Conservation (phyloP, 805 yeast genomes). For the Metschnikowia shivogae region DNA sequence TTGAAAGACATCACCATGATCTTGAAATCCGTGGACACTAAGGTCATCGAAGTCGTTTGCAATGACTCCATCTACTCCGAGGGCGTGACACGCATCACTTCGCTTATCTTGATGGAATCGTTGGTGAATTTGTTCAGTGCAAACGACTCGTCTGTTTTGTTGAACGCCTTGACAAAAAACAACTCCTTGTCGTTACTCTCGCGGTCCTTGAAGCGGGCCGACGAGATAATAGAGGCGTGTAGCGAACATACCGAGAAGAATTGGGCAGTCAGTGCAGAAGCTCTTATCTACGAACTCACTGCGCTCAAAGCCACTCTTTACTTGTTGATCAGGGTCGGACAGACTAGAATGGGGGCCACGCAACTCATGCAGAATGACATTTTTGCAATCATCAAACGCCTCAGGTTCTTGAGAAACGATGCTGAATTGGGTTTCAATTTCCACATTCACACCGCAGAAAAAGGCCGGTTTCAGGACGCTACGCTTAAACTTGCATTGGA, state of each 20-base stretch:
- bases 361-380: slow-evolving; percentile 71
- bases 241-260: slow-evolving; percentile 10
- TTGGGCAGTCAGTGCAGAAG: slow-evolving; percentile 42
- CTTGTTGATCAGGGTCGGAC: slow-evolving; percentile 69
- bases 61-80: slow-evolving; percentile 79
- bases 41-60: slow-evolving; percentile 60
- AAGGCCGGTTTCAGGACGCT: slow-evolving; percentile 4
- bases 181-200: slow-evolving; percentile 65
- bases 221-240: slow-evolving; percentile 50
- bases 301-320: slow-evolving; percentile 70
- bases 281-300: slow-evolving; percentile 67
- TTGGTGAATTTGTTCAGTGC: slow-evolving; percentile 51
- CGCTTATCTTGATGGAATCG: slow-evolving; percentile 71
- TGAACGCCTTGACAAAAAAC: slow-evolving; percentile 57
- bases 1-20: slow-evolving; percentile 49
- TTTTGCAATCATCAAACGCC: slow-evolving; percentile 55
- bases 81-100: slow-evolving; percentile 69
- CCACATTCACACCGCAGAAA: slow-evolving; percentile 29
- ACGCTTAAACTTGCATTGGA: slow-evolving; percentile 48
- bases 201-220: slow-evolving; percentile 64
- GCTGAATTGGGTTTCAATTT: slow-evolving; percentile 73
- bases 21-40: slow-evolving; percentile 55
- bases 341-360: slow-evolving; percentile 72
- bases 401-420: slow-evolving; percentile 59
- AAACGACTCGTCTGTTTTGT: slow-evolving; percentile 48